A percentile compares a stretch with the other conserved stretches of the same genome.
Conservation (phyloP, 2,329 filamentous ascomycete species). For the Cladosporium sp. region DNA sequence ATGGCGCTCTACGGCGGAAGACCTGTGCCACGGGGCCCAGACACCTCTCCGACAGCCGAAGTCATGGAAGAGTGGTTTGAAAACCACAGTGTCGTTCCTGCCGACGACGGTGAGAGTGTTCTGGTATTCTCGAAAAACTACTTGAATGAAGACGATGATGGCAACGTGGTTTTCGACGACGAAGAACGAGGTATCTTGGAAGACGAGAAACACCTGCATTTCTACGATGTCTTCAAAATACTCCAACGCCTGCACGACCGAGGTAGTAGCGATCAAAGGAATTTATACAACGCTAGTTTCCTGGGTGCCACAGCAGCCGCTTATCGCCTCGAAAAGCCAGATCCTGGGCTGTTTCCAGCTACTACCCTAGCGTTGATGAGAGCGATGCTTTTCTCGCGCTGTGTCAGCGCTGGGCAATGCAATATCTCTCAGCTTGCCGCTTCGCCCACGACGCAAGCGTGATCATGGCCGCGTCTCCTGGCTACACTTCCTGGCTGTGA, state of each 20-base stretch:
- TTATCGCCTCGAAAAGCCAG: background rate
- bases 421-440: background rate
- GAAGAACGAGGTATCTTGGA: background rate
- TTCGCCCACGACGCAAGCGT: background rate
- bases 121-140: background rate
- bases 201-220: background rate
- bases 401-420: background rate
- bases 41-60: background rate
- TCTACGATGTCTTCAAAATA: background rate
- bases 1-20: background rate
- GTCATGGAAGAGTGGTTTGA: background rate
- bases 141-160: background rate
- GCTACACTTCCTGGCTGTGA: background rate
- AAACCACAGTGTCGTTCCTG: background rate
- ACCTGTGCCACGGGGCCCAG: background rate
- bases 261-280: background rate
- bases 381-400: background rate
- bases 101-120: background rate
- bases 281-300: background rate
- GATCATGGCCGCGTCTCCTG: background rate
- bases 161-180: background rate
- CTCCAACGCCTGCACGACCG: background rate
- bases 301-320: background rate
- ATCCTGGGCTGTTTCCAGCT: background rate
- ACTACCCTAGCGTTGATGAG: background rate